Evolutionary conservation across 371 early-diverging fungal genomes (phyloP).

Genomic region (Mucor piriformis): DNA sequence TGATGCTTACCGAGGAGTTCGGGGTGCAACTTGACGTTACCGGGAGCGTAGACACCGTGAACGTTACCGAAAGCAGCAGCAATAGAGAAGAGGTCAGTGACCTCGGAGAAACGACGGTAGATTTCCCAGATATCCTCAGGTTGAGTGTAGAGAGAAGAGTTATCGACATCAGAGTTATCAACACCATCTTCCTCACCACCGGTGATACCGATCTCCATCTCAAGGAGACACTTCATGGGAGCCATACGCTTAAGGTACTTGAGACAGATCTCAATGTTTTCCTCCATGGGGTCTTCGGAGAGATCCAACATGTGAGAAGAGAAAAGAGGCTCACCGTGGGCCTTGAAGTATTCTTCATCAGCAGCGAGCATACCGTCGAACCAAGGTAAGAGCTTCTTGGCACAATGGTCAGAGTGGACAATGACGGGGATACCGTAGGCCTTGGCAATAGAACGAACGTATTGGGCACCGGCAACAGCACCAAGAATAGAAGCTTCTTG

Average conservation of each 20-base stretch:
- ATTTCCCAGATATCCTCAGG: slow-evolving; percentile 94
- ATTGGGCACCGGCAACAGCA: slow-evolving; percentile 88
- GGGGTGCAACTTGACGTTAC: slow-evolving; percentile 89
- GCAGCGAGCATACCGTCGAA: slow-evolving; percentile 92
- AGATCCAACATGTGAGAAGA: slow-evolving; percentile 96
- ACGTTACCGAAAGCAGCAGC: slow-evolving; percentile 92
- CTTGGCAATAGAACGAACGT: slow-evolving; percentile 83
- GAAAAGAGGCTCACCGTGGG: slow-evolving; percentile 90
- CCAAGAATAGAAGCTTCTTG: slow-evolving; percentile 88
- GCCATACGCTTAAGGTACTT: slow-evolving; percentile 90
- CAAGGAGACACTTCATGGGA: slow-evolving; percentile 79
- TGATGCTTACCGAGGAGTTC: slow-evolving; percentile 89
- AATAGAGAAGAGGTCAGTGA: slow-evolving; percentile 85
- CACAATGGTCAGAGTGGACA: slow-evolving; percentile 93
- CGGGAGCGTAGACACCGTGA: slow-evolving; percentile 92
- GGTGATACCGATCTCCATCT: slow-evolving; percentile 96
- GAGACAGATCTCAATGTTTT: slow-evolving; percentile 86
- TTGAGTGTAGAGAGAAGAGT: slow-evolving; percentile 86
- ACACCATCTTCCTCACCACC: slow-evolving; percentile 97
- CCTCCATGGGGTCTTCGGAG: slow-evolving; percentile 87
- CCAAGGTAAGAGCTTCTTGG: slow-evolving; percentile 92
- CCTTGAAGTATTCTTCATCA: slow-evolving; percentile 90
- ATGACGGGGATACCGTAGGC: slow-evolving; percentile 89
- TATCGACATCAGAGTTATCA: slow-evolving; percentile 88
- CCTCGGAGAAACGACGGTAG: slow-evolving; percentile 77